Evolutionary conservation across 2,329 filamentous ascomycete genomes (phyloP), one percentile per base, ranked within the genome.

Genomic region (Juglanconis sp.): DNA sequence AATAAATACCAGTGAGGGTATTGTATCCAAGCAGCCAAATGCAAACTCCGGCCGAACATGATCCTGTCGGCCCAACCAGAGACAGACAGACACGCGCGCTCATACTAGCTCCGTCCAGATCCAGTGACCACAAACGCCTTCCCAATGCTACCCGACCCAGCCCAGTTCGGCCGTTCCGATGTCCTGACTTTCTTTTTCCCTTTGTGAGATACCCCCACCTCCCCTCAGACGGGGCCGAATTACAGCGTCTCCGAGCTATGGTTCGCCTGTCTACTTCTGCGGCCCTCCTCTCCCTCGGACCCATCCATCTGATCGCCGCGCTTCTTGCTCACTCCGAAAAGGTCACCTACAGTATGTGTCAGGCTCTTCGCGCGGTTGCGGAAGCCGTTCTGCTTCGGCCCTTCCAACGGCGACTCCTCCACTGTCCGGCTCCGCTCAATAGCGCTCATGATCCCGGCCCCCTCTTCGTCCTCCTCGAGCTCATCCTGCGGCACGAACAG

Each of bases 401-500:
- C 55, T 30, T 57, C 52, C 15, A 42, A 51, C 15, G 49, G 31
- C 40, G 42, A 44, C 51, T 44, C 44, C 32, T 60, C 55, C 3
- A 48, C 47, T 36, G 50, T 61, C 17, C 53, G 53, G 35, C 61
- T 63, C 42, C 60, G 57, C 52, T 61, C 63, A 7, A 63, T 56
- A 15, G 48, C 63, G 32, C 40, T 57, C 62, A 46, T 59, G 40
- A 10, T 64, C 48, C n/a, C 56, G 32, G 13, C 58, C 56, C 42
- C 56, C 9, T 61, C 64, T 17, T 64, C 52, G 11, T 69, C 63
- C 36, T 70, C 66, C 56, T 69, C 69, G 35, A 78, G 74, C 24
- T 75, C 74, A 17, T 76, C 75, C 49, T 81, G 76, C 49, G 79
- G 73, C 63, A 84, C 79, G 68, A 82, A 86, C 40, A 86, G 72